Percentiles rank a stretch among this genome's conserved stretches.
Conservation (phyloP, 495 filamentous ascomycete species). For the Neurospora tetraspora region DNA sequence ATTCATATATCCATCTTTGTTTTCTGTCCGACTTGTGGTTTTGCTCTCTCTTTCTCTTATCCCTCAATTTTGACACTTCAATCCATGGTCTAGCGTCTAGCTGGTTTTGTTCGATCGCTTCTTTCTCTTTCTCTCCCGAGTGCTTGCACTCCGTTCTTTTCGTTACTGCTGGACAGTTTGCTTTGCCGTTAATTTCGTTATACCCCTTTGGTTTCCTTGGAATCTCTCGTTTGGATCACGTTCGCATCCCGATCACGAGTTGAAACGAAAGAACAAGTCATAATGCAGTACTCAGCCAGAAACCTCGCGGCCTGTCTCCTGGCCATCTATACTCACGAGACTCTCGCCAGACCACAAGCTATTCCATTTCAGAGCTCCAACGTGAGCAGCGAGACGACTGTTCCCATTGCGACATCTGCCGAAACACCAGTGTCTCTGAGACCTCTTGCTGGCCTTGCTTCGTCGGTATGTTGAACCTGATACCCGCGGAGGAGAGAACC, state of each 20-base stretch:
- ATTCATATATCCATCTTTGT: conserved; percentile 5
- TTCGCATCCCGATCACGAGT: not conserved
- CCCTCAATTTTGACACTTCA: not conserved
- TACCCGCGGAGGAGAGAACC: not conserved
- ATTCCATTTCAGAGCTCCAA: not conserved
- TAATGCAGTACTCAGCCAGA: not conserved
- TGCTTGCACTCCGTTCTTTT: conserved; percentile 12
- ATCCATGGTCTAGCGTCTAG: not conserved
- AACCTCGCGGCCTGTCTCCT: not conserved
- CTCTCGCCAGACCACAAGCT: not conserved
- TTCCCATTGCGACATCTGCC: not conserved
- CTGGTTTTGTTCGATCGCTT: conserved; percentile 3
- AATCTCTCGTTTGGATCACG: not conserved
- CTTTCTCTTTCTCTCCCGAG: conserved; percentile 1
- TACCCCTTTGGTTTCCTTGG: not conserved
- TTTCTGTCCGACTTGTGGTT: not conserved
- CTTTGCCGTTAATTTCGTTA: not conserved
- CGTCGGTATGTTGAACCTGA: conserved; percentile 5
- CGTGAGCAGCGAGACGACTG: not conserved
- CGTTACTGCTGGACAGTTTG: conserved; percentile 23
- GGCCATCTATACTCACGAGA: not conserved
- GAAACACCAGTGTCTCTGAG: not conserved
- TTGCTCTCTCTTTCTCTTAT: conserved; percentile 1
- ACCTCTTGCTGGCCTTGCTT: conserved; percentile 8
- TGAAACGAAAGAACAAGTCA: not conserved